phyloP scores from a whole-genome alignment of 2,329 filamentous ascomycete genomes.

The Fusarium abutilonis region DNA sequence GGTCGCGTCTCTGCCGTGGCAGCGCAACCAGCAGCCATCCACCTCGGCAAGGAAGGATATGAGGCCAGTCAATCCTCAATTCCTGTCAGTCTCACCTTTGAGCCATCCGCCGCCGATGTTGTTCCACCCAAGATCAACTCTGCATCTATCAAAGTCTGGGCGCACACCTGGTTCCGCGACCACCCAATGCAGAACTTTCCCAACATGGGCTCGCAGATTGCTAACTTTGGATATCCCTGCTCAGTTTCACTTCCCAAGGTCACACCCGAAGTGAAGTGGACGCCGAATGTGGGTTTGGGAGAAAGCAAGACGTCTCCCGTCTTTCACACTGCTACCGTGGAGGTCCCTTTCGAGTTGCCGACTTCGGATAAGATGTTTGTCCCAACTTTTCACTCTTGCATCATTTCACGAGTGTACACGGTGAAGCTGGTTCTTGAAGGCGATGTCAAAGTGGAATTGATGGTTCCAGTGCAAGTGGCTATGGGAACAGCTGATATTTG shows the following conservation, averaged over 20 bases:
- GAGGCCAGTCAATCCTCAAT: slow-evolving; percentile 23
- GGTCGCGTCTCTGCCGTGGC: slow-evolving; percentile 35
- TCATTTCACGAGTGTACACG: slow-evolving; percentile 27
- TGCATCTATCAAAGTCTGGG: slow-evolving; percentile 20
- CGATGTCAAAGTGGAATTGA: slow-evolving; percentile 33
- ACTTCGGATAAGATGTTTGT: slow-evolving; percentile 33
- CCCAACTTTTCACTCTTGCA: slow-evolving; percentile 30
- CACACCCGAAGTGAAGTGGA: slow-evolving; percentile 19
- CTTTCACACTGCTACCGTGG: slow-evolving; percentile 33
- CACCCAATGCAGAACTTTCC: slow-evolving; percentile 29
- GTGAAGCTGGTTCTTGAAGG: slow-evolving; percentile 30
- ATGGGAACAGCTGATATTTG: slow-evolving; percentile 26
- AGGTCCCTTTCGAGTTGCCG: slow-evolving; percentile 26
- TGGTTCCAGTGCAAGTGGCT: slow-evolving; percentile 29
- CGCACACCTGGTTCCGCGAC: slow-evolving; percentile 41
- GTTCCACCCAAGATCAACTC: slow-evolving; percentile 29
- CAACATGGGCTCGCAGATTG: slow-evolving; percentile 23
- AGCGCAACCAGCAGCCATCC: slow-evolving; percentile 33
- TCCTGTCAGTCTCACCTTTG: slow-evolving; percentile 31
- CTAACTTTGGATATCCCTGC: slow-evolving; percentile 32
- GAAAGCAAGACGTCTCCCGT: slow-evolving; percentile 17
- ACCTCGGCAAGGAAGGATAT: slow-evolving; percentile 30
- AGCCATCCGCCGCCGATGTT: slow-evolving; percentile 20
- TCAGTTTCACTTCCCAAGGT: slow-evolving; percentile 13
- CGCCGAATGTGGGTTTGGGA: slow-evolving; percentile 29